Base-by-base conservation (phyloP, 768 basidiomycete species). In the Tephrocybe sp. region DNA sequence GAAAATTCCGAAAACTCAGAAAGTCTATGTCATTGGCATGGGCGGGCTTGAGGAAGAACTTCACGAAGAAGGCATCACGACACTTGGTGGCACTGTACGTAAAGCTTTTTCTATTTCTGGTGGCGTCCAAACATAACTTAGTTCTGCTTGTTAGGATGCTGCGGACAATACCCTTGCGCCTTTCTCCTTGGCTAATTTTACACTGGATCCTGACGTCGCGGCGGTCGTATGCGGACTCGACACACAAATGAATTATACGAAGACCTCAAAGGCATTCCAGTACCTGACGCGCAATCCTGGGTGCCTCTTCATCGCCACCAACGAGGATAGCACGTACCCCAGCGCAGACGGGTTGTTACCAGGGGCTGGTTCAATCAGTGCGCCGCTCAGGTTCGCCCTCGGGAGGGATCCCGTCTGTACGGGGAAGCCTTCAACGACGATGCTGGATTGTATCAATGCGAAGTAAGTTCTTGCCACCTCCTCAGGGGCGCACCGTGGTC, bases 141-240 rank as follows among this genome's bases (percentile, higher is more conserved):
- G 11, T 28, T 37, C 43, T 30, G 20, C 62, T 36, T 8, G 34
- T n/a, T 12, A 97, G 94, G 88, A 94, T 65, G 89, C 93, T 23
- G 83, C 75, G 30, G 94, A 98, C 63, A 83, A 85, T 66, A 88
- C 86, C 2, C 77, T 93, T 37, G 79, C 74, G 33, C 73, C 81
- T 2, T 87, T 95, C 66, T 76, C 76, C 28, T 71, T 88, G n/a
- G 75, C 77, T 39, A 70, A 83, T 56, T 96, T 91, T 69, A 77
- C 75, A 2, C 71, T 80, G 4, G 96, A 98, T 66, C 83, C 88
- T 6, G 72, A 78, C 45, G 84, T 99, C 45, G 88, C 80, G n/a
- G 95, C 91, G 9, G 96, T 99, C 12, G 76, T 98, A n/a, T 95
- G 93, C 65, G 96, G 96, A 1, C 80, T 95, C 21, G 96, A 98